phyloP scores from a whole-genome alignment of 106 monocot species.

The Phalaenopsis aphrodite region DNA sequence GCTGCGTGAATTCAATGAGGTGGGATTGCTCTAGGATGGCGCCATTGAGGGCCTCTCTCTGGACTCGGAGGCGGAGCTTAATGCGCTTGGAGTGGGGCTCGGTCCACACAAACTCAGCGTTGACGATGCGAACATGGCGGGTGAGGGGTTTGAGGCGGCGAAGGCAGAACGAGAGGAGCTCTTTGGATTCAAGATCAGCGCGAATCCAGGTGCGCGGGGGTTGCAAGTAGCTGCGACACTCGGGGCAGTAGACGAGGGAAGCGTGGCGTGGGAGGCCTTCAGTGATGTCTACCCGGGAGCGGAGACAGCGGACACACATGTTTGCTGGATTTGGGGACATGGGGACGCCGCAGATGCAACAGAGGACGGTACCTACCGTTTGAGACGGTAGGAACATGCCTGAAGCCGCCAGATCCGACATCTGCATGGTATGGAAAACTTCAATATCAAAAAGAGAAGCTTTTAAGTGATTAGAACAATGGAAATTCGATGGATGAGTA shows the following conservation, averaged over 20 bases:
- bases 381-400: slow-evolving; percentile 59
- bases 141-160: slow-evolving; percentile 23
- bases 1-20: slow-evolving; percentile 58
- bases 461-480: too few relatives aligned
- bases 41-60: slow-evolving; percentile 54
- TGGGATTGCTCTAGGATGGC: slow-evolving; percentile 75
- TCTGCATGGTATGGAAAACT: background rate
- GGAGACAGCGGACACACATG: slow-evolving; percentile 56
- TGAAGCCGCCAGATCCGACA: slow-evolving; percentile 19
- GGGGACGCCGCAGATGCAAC: slow-evolving; percentile 47
- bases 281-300: slow-evolving; percentile 44
- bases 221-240: slow-evolving; percentile 50
- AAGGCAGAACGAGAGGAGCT: slow-evolving; percentile 48
- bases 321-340: slow-evolving; percentile 53
- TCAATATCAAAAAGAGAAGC: too few relatives aligned
- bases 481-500: too few relatives aligned
- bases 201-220: slow-evolving; percentile 46
- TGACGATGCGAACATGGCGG: slow-evolving; percentile 25
- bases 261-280: slow-evolving; percentile 42
- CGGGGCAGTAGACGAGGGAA: slow-evolving; percentile 43
- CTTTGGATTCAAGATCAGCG: slow-evolving; percentile 44
- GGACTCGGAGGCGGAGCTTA: slow-evolving; percentile 57
- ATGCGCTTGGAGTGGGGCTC: slow-evolving; percentile 95
- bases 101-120: slow-evolving; percentile 76
- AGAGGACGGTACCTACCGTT: slow-evolving; percentile 42